Conservation (phyloP, 805 yeast species). For the Monosporozyma solicola region DNA sequence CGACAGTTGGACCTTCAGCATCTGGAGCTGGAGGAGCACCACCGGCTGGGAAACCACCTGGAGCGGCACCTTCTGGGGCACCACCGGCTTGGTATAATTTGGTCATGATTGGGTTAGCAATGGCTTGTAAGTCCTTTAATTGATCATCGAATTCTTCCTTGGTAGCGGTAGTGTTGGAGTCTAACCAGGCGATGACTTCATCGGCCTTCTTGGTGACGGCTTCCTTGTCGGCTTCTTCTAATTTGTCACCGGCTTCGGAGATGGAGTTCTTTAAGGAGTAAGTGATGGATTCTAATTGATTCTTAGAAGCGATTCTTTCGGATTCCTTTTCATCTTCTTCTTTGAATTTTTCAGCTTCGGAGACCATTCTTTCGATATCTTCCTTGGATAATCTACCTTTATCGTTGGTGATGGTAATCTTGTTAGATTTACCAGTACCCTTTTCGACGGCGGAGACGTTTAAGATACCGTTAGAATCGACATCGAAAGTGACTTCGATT, state of each 20-base stretch:
- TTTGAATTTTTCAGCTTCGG: slow-evolving; percentile 96
- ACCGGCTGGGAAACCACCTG: slow-evolving; percentile 51
- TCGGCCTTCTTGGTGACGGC: slow-evolving; percentile 75
- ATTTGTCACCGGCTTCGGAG: slow-evolving; percentile 71
- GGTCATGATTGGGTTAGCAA: slow-evolving; percentile 94
- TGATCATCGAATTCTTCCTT: slow-evolving; percentile 87
- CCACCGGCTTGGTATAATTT: slow-evolving; percentile 90
- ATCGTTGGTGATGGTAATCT: slow-evolving; percentile 97
- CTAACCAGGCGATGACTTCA: slow-evolving; percentile 85
- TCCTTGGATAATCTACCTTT: slow-evolving; percentile 98
- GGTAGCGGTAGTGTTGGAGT: slow-evolving; percentile 82
- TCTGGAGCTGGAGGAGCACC: slow-evolving; percentile 57
- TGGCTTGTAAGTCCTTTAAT: slow-evolving; percentile 93
- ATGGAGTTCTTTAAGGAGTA: slow-evolving; percentile 84
- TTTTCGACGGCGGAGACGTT: slow-evolving; percentile 96
- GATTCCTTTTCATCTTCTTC: slow-evolving; percentile 96
- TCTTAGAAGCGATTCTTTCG: slow-evolving; percentile 86
- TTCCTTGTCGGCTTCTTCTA: slow-evolving; percentile 63
- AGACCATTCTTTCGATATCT: slow-evolving; percentile 95
- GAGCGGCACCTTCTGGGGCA: slow-evolving; percentile 70
- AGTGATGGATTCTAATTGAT: slow-evolving; percentile 92
- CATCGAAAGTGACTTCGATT: slow-evolving; percentile 93
- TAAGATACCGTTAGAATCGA: slow-evolving; percentile 96
- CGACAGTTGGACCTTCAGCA: slow-evolving; percentile 66
- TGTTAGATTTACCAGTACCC: slow-evolving; percentile 96